Conservation (phyloP, 805 yeast genomes). For the Henningerozyma blattae region DNA sequence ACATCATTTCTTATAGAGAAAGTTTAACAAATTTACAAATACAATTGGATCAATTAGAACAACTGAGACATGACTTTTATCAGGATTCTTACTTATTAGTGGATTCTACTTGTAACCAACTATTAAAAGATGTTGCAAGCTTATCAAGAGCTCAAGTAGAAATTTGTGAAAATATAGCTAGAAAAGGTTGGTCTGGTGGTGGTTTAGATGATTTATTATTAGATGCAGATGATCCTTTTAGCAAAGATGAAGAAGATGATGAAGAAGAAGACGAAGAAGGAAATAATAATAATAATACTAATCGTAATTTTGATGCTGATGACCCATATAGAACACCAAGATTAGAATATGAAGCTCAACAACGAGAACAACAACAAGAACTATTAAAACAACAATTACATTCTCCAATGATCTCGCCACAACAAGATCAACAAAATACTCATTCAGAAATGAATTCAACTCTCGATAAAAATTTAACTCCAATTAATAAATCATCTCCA, state of each 20-base stretch:
- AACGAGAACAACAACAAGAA: no score
- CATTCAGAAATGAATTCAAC: no score
- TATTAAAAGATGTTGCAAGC: constrained; percentile 46
- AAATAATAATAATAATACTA: not conserved
- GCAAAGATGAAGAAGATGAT: constrained; percentile 11
- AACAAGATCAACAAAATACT: no score
- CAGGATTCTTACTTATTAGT: constrained; percentile 49
- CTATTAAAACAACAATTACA: no score
- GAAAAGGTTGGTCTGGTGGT: constrained; percentile 81
- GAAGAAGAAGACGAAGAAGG: constrained; percentile 1
- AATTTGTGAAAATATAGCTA: constrained; percentile 66
- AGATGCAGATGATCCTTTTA: constrained; percentile 56
- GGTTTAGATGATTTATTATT: constrained; percentile 63
- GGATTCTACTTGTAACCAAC: constrained; percentile 44
- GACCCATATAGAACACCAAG: not conserved
- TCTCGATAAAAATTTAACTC: no score
- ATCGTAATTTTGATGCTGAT: not conserved
- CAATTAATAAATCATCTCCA: no score
- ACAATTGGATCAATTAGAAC: constrained; percentile 70
- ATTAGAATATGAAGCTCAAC: no score
- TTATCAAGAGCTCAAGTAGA: constrained; percentile 72
- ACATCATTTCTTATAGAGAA: constrained; percentile 53
- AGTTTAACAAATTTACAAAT: constrained; percentile 56
- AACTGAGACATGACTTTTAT: constrained; percentile 63
- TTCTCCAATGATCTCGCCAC: no score